Evolutionary conservation across 441 rosid genomes (phyloP), one percentile per base, ranked within the genome.

Genomic region (Populus trichocarpa): DNA sequence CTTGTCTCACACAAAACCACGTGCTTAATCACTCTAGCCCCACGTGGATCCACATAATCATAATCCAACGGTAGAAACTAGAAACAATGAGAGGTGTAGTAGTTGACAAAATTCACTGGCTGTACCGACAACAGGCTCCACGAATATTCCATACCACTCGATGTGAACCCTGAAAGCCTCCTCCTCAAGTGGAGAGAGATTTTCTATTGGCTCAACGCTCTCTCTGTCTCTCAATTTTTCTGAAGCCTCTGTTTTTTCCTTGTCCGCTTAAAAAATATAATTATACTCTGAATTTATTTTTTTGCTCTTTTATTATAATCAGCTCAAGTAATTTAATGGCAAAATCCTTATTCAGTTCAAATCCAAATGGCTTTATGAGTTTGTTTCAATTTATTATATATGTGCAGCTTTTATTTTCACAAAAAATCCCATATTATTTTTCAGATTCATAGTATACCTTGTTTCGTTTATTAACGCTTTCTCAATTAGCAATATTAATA

Each of bases 381-480:
- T 84, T 80, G 30, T 18, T 83, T 72, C 81, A 35, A 26, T 73
- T 30, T 30, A 30, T 87, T 57, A 77, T 79, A 78, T 79, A 77
- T 30, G 18, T 77, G 72, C 42, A 73, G 68, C 75, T 83, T 70
- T 79, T 65, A 12, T 59, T 77, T 36, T 80, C 80, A 32, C 70
- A 30, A 82, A 8, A 82, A 71, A 71, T 72, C 77, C 1, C 70
- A 36, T 65, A 75, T 68, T 79, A 25, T 22, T 81, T 80, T 65
- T 81, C 87, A 75, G 69, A 76, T 83, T 87, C 76, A 69, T 72
- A 46, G 87, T 81, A 84, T 84, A 35, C 85, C 71, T 73, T 79
- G 81, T 85, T 25, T 33, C 38, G 72, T 78, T 38, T 46, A 85
- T 77, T 87, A 83, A 85, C 83, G 8, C 38, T 35, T 7, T 7